Conservation (phyloP, 2,329 filamentous ascomycete genomes). For the Ophiocordyceps robertsii region DNA sequence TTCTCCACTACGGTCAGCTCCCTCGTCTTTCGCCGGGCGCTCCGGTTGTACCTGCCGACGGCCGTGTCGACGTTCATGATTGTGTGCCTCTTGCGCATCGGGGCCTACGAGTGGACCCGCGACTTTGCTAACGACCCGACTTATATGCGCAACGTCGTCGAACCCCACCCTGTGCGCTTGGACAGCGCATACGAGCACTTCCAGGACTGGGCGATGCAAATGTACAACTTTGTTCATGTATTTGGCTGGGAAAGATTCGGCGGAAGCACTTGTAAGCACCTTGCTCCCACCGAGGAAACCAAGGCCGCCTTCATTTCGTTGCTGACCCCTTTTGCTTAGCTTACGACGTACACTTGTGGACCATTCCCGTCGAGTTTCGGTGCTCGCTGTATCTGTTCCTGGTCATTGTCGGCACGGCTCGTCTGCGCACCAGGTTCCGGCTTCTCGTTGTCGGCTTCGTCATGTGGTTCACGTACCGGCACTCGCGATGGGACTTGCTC, state of each 20-base stretch:
- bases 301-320: too few species aligned
- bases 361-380: constrained; percentile 47
- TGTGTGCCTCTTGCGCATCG: constrained; percentile 27
- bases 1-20: constrained; percentile 33
- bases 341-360: constrained; percentile 49
- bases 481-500: constrained; percentile 39
- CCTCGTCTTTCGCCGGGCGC: constrained; percentile 34
- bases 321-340: constrained; percentile 12
- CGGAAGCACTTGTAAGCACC: constrained; percentile 28
- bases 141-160: constrained; percentile 34
- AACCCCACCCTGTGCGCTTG: constrained; percentile 29
- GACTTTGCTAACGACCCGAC: constrained; percentile 27
- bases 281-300: neutral
- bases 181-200: constrained; percentile 25
- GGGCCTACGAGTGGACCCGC: constrained; percentile 34
- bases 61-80: constrained; percentile 35
- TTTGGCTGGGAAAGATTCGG: constrained; percentile 36
- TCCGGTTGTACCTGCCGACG: constrained; percentile 38
- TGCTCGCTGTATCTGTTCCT: constrained; percentile 45
- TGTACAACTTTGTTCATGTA: constrained; percentile 36
- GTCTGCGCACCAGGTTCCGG: constrained; percentile 27
- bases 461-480: constrained; percentile 30
- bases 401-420: constrained; percentile 33
- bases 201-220: constrained; percentile 30
- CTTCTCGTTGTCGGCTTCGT: constrained; percentile 26